These are phyloP conservation scores for Penicillium salamii DNA, from an alignment of 495 filamentous ascomycete species.

Conservation along the genomic window DNA sequence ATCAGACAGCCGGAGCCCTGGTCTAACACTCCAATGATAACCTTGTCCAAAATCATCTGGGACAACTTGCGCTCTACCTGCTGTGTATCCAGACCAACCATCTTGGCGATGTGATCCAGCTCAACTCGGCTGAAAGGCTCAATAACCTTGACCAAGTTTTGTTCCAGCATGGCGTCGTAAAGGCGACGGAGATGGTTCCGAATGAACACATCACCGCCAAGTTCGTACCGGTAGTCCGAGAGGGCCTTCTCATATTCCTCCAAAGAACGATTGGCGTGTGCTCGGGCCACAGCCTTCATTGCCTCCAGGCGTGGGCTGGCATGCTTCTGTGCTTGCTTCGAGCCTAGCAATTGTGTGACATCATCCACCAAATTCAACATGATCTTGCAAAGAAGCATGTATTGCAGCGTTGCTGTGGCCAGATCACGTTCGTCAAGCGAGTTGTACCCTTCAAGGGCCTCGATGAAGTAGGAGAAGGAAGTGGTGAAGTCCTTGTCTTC, in stretches of 20 bases:
- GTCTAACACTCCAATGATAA: conserved; percentile 95
- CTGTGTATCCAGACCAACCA: conserved; percentile 92
- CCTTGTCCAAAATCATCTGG: conserved; percentile 99
- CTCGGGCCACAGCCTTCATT: conserved; percentile 96
- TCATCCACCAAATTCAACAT: conserved; percentile 97
- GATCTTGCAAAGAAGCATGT: conserved; percentile 99
- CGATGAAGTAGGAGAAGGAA: conserved; percentile 97
- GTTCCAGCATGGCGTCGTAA: conserved; percentile 98
- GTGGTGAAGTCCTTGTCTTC: conserved; percentile 99
- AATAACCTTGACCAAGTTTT: conserved; percentile 98
- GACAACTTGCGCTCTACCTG: conserved; percentile 97
- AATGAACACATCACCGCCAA: conserved; percentile 91
- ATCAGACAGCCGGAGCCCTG: conserved; percentile 97
- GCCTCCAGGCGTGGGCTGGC: conserved; percentile 91
- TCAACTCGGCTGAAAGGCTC: conserved; percentile 97
- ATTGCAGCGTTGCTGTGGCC: conserved; percentile 90
- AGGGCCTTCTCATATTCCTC: conserved; percentile 96
- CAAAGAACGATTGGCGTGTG: conserved; percentile 88
- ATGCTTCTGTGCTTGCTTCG: conserved; percentile 94
- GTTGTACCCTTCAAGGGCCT: conserved; percentile 95
- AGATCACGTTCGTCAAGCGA: conserved; percentile 81
- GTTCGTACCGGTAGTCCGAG: conserved; percentile 81
- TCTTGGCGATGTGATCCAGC: conserved; percentile 93
- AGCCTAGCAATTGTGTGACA: conserved; percentile 85
- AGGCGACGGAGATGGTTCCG: conserved; percentile 89